Evolutionary conservation across 169 alveolate species (phyloP).

Genomic region (Miamiensis avidus): DNA sequence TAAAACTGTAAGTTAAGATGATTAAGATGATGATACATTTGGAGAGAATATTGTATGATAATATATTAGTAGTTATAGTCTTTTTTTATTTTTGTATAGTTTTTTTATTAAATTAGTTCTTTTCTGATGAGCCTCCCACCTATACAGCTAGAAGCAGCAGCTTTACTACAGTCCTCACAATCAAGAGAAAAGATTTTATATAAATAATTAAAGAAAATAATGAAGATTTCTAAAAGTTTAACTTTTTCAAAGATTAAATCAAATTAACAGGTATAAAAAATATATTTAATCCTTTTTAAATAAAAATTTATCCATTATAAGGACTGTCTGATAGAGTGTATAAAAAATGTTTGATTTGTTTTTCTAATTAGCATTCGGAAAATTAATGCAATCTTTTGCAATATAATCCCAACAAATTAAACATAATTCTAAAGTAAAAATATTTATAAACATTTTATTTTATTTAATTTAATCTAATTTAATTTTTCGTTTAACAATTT

Average conservation of each 20-base stretch:
- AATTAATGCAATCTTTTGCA: not conserved
- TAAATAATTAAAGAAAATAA: too few relatives aligned
- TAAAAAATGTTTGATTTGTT: not conserved
- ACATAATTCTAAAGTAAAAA: too few relatives aligned
- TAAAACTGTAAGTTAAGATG: not conserved
- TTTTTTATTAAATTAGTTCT: not conserved
- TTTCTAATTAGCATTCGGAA: not conserved
- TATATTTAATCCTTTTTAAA: too few relatives aligned
- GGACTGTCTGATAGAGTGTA: not conserved
- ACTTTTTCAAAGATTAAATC: not conserved
- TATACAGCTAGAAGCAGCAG: not conserved
- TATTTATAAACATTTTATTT: too few relatives aligned
- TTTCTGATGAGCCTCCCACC: not conserved
- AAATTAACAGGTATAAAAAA: not conserved
- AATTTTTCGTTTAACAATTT: too few relatives aligned
- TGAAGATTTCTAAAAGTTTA: not conserved
- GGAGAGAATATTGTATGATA: not conserved
- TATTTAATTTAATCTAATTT: too few relatives aligned
- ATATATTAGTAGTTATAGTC: too few relatives aligned
- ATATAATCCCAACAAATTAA: not conserved
- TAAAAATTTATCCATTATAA: too few relatives aligned
- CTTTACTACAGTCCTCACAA: not conserved
- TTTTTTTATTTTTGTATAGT: too few relatives aligned
- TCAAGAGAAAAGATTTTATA: not conserved
- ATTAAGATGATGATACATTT: not conserved